These are phyloP conservation scores for Mortierella sp. DNA, from an alignment of 371 early-diverging fungal genomes.

Conservation along the genomic window DNA sequence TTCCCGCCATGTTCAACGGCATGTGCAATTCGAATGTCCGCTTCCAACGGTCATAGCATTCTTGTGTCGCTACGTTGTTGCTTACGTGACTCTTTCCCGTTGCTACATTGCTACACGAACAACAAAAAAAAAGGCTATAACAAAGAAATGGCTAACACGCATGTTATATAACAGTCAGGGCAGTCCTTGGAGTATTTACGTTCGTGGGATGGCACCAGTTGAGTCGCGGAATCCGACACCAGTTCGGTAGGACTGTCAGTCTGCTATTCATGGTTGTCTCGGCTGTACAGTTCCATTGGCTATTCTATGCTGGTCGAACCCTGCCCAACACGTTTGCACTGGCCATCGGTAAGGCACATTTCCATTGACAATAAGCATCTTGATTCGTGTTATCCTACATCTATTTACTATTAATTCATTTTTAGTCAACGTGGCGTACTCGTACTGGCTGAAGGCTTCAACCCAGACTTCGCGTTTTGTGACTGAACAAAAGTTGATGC, in stretches of 20 bases:
- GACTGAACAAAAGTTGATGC: constrained; percentile 45
- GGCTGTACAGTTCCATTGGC: constrained; percentile 85
- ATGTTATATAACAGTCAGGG: constrained; percentile 54
- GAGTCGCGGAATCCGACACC: constrained; percentile 56
- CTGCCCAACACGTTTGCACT: constrained; percentile 91
- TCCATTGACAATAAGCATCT: too few species aligned
- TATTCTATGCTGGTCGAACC: constrained; percentile 90
- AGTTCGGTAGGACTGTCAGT: constrained; percentile 70
- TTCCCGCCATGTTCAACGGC: not conserved
- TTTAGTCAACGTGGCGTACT: constrained; percentile 43
- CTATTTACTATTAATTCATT: too few species aligned
- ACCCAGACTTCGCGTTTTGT: constrained; percentile 9
- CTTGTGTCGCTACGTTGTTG: too few species aligned
- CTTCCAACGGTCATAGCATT: too few species aligned
- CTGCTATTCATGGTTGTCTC: constrained; percentile 69
- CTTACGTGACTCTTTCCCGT: too few species aligned
- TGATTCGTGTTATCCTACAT: too few species aligned
- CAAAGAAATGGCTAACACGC: not conserved
- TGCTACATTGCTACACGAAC: too few species aligned
- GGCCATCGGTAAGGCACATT: constrained; percentile 66
- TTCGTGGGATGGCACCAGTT: constrained; percentile 57
- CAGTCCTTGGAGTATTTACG: constrained; percentile 66
- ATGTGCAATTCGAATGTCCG: constrained; percentile 1
- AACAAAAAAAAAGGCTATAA: too few species aligned
- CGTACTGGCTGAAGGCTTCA: constrained; percentile 50